Conservation (phyloP, 164 flowering plant species). For the Buxus sempervirens region DNA sequence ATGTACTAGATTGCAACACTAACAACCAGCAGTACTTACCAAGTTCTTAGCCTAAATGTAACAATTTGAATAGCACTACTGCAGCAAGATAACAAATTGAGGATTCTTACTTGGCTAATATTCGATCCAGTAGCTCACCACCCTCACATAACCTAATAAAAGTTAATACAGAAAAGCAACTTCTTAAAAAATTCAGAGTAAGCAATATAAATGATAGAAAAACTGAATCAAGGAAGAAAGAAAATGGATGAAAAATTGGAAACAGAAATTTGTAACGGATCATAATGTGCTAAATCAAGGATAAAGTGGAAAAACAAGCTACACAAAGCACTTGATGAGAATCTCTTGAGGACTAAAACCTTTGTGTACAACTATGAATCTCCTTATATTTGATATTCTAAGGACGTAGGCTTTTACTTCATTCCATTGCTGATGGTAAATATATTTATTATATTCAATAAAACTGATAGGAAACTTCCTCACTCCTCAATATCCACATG, state of each 20-base stretch:
- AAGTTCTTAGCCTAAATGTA: too few species aligned
- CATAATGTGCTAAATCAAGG: background rate
- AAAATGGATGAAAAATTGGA: background rate
- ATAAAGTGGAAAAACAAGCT: background rate
- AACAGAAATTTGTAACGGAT: background rate
- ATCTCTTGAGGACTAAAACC: too few species aligned
- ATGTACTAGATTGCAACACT: background rate
- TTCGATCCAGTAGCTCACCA: slow-evolving; percentile 92
- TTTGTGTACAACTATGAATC: too few species aligned
- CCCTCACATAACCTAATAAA: slow-evolving; percentile 90
- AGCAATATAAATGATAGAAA: background rate
- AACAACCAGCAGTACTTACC: background rate
- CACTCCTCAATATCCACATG: too few species aligned
- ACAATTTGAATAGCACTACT: too few species aligned
- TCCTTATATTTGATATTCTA: too few species aligned
- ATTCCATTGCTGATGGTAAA: too few species aligned
- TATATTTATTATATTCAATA: background rate
- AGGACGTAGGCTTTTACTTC: too few species aligned
- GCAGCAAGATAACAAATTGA: background rate
- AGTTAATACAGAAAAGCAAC: background rate
- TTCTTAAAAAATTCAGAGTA: background rate
- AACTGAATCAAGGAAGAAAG: background rate
- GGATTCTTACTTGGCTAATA: slow-evolving; percentile 79
- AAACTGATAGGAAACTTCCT: background rate
- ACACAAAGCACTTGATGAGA: background rate